Conservation (phyloP, 2,329 filamentous ascomycete genomes). For the Mycosphaerelloides madeirae region DNA sequence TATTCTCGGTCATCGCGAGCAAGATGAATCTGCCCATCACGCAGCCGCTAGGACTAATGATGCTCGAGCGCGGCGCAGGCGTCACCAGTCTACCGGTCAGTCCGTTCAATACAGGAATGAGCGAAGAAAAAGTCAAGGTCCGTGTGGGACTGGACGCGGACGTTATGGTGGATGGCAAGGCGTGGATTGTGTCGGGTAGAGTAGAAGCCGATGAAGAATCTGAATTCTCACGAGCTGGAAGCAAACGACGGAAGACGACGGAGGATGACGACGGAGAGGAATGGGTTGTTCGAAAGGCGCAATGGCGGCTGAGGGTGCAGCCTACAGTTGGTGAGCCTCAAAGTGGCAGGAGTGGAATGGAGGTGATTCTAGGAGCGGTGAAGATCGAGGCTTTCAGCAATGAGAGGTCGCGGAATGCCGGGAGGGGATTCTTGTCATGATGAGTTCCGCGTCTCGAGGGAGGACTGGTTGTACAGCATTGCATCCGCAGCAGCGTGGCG, state of each 20-base stretch:
- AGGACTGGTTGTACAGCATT: no score
- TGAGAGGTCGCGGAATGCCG: constrained; percentile 24
- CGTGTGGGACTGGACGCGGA: constrained; percentile 57
- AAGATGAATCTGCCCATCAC: constrained; percentile 66
- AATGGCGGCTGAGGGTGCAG: constrained; percentile 28
- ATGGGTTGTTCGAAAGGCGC: constrained; percentile 26
- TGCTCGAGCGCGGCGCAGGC: constrained; percentile 57
- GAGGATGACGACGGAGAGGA: constrained; percentile 14
- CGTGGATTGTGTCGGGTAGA: constrained; percentile 11
- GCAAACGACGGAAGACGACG: constrained; percentile 5
- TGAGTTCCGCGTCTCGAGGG: no score
- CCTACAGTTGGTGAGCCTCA: constrained; percentile 13
- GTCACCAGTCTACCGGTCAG: constrained; percentile 58
- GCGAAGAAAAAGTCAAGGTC: constrained; percentile 65
- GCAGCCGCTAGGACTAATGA: constrained; percentile 60
- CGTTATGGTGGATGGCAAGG: constrained; percentile 50
- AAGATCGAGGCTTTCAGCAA: constrained; percentile 29
- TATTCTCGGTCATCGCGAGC: constrained; percentile 76
- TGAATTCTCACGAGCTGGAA: constrained; percentile 1
- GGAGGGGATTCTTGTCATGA: constrained; percentile 21
- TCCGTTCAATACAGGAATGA: constrained; percentile 65
- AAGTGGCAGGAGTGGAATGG: constrained; percentile 21
- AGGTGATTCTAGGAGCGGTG: constrained; percentile 28
- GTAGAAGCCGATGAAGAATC: constrained; percentile 11
- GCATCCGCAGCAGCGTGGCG: no score